These are phyloP conservation scores for Fraxinus angustifolia DNA, from an alignment of 305 asterid genomes.

Conservation along the genomic window DNA sequence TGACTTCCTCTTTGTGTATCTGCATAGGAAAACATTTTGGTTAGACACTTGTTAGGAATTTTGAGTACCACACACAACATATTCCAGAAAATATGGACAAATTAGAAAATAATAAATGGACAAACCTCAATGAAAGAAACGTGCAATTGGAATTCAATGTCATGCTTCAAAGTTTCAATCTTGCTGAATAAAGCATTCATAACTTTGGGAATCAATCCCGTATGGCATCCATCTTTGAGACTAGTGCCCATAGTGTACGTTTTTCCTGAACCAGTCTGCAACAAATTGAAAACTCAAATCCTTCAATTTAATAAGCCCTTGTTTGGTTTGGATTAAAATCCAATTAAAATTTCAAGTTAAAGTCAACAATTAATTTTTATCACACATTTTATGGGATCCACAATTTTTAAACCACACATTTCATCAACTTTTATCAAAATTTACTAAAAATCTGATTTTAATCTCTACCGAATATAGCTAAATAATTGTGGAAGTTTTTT, in stretches of 20 bases:
- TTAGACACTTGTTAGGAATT: neutral
- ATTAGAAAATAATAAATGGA: neutral
- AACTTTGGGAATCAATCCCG: conserved; percentile 89
- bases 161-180: conserved; percentile 73
- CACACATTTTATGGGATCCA: neutral
- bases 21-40: conserved; percentile 27
- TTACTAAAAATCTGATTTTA: neutral
- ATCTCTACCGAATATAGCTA: neutral
- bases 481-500: neutral
- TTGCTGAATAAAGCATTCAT: conserved; percentile 85
- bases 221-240: conserved; percentile 71
- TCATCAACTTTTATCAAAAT: neutral
- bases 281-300: conserved; percentile 27
- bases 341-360: neutral
- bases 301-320: conserved; percentile 1
- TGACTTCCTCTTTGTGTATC: conserved; percentile 99
- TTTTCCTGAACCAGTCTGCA: conserved; percentile 98
- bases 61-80: neutral
- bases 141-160: conserved; percentile 86
- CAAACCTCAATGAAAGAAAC: conserved; percentile 95
- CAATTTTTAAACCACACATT: neutral
- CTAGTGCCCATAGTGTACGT: conserved; percentile 97
- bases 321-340: neutral
- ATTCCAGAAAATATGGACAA: neutral
- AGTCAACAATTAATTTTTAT: neutral